Conservation (phyloP, 2,329 filamentous ascomycete genomes). For the Cucurbitaria berberidis region DNA sequence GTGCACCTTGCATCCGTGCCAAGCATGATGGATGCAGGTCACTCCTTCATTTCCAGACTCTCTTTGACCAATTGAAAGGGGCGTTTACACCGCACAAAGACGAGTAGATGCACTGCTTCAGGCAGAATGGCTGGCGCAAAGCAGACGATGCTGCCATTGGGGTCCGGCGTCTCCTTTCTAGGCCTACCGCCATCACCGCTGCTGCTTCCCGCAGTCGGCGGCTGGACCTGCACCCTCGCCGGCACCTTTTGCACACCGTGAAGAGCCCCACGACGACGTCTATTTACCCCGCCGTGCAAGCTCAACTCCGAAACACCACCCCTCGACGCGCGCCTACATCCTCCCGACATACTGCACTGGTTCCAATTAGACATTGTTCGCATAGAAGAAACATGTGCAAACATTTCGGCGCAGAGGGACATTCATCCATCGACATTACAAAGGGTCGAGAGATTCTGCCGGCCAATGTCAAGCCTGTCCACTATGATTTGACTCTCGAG, state of each 20-base stretch:
- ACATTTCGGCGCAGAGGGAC: slow-evolving; percentile 62
- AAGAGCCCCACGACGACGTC: slow-evolving; percentile 34
- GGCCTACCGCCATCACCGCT: slow-evolving; percentile 25
- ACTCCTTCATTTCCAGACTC: slow-evolving; percentile 16
- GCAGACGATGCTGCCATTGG: slow-evolving; percentile 24
- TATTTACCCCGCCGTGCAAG: slow-evolving; percentile 37
- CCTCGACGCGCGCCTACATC: slow-evolving; percentile 29
- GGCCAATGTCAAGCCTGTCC: slow-evolving; percentile 86
- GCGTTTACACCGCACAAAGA: slow-evolving; percentile 20
- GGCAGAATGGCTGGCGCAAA: slow-evolving; percentile 37
- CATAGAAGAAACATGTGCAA: slow-evolving; percentile 78
- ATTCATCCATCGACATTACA: slow-evolving; percentile 64
- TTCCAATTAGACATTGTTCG: slow-evolving; percentile 67
- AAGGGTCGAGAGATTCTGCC: slow-evolving; percentile 84
- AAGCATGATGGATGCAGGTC: slow-evolving; percentile 13
- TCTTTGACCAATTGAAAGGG: slow-evolving; percentile 29
- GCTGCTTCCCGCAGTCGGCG: slow-evolving; percentile 23
- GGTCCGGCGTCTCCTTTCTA: slow-evolving; percentile 10
- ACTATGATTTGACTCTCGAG: slow-evolving; percentile 92
- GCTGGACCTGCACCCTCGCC: slow-evolving; percentile 22
- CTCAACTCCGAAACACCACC: slow-evolving; percentile 27
- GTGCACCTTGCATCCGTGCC: slow-evolving; percentile 1
- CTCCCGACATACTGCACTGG: slow-evolving; percentile 25
- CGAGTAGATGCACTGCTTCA: slow-evolving; percentile 44
- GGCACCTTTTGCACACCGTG: slow-evolving; percentile 32